Conservation (phyloP, 306 rosid genomes). For the Dryas drummondii region DNA sequence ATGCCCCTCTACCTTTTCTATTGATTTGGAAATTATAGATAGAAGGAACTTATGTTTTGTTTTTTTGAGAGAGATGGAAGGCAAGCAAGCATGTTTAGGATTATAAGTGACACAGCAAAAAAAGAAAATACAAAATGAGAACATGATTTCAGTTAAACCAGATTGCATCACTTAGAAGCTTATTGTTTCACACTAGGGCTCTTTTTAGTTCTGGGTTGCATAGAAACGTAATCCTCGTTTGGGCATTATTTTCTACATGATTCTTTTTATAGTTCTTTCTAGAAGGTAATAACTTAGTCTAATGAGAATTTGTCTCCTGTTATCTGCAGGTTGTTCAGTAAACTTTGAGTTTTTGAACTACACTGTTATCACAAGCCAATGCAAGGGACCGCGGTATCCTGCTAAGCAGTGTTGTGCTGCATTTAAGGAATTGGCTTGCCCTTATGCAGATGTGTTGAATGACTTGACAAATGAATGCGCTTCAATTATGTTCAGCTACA, state of each 20-base stretch:
- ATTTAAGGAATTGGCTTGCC: conserved; percentile 82
- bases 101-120: neutral
- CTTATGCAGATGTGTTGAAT: conserved; percentile 58
- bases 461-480: conserved; percentile 79
- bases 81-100: neutral
- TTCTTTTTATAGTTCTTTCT: neutral
- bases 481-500: conserved; percentile 94
- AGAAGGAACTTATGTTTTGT: neutral
- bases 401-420: conserved; percentile 53
- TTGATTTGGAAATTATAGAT: neutral
- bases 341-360: conserved; percentile 85
- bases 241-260: neutral
- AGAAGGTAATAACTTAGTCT: neutral
- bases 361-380: conserved; percentile 75
- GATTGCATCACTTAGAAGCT: neutral
- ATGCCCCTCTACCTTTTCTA: neutral
- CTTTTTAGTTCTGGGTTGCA: neutral
- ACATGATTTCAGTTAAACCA: neutral
- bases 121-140: neutral
- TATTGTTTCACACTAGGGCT: neutral
- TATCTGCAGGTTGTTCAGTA: conserved; percentile 82
- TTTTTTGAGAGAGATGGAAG: neutral
- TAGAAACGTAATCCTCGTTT: neutral
- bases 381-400: conserved; percentile 85
- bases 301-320: conserved; percentile 14